These are phyloP conservation scores for Funneliformis mosseae DNA, from an alignment of 192 early-diverging fungal genomes.

Conservation along the genomic window DNA sequence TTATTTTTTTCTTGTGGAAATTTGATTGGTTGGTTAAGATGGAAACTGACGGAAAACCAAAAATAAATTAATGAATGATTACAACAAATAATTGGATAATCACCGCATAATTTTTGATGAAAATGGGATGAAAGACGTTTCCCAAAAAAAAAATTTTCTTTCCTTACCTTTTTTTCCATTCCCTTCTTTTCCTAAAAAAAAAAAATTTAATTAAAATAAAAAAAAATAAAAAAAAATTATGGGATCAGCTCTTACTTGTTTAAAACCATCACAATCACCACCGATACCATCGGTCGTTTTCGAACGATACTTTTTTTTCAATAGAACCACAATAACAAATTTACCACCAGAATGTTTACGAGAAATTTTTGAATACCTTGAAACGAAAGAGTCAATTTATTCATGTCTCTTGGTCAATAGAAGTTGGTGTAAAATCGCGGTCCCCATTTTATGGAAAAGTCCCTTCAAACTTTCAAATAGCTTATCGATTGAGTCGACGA, in stretches of 20 bases:
- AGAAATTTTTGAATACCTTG: conserved; percentile 2
- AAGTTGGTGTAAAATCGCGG: not conserved
- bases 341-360: conserved; percentile 18
- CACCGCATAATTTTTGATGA: not conserved
- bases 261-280: not conserved
- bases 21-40: too few relatives aligned
- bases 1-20: too few relatives aligned
- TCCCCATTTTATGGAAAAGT: conserved; percentile 2
- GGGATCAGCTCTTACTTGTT: not conserved
- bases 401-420: conserved; percentile 20
- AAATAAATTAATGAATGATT: too few relatives aligned
- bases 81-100: too few relatives aligned
- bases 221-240: not conserved
- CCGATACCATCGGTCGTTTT: not conserved
- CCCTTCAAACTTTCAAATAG: not conserved
- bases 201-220: conserved; percentile 41
- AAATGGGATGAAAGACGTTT: not conserved
- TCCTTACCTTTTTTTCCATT: not conserved
- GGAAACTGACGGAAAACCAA: too few relatives aligned
- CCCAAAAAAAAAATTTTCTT: not conserved
- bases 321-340: not conserved
- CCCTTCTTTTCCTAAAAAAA: not conserved
- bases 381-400: conserved; percentile 11
- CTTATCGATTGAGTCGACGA: not conserved
- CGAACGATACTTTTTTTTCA: not conserved